Base-by-base conservation (phyloP, 495 filamentous ascomycete genomes). In the Astrothelium subdiscretum region DNA sequence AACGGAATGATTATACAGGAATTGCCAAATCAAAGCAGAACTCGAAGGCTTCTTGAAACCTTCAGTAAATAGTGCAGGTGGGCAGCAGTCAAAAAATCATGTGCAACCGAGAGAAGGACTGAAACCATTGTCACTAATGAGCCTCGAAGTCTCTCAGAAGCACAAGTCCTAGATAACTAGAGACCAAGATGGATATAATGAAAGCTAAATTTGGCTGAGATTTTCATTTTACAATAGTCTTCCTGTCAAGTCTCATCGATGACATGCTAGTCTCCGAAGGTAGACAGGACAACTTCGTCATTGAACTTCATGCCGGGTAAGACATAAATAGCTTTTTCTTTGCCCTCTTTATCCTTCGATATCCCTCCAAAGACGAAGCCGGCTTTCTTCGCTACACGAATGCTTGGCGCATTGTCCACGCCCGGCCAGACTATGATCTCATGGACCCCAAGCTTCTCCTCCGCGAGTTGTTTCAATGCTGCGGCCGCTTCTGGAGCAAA, bases 321-420 rank as follows among this genome's bases (percentile, higher is more conserved):
- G 15, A 38, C 35, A 38, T 38, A 38, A 15, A 38, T 15, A 6
- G 15, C 35, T 38, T 38, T 38, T 15, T 38, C 35, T 15, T 38
- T 38, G 35, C 35, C 35, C 35, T 38, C 59, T 13, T 22, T 40
- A 48, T 61, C 59, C 13, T 18, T 8, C 10, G 43, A 3, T 24
- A 15, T n/a, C 8, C 29, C 27, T 18, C 59, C 59, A 20, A 26
- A 24, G 18, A 61, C 59, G 40, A 43, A 58, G 13, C 59, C 59
- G 8, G 43, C 20, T 10, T 61, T 61, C n/a, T 61, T 40, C n/a
- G 59, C 59, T 24, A 59, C 58, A 59, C 26, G 8, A 31, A 31
- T 59, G 58, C 58, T 59, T 38, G 24, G n/a, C 31, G 8, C 24
- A 32, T 59, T 59, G 8, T 6, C 22, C 11, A 26, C 31, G 11